phyloP scores from a whole-genome alignment of 257 asterid genomes.

The Sherardia arvensis region DNA sequence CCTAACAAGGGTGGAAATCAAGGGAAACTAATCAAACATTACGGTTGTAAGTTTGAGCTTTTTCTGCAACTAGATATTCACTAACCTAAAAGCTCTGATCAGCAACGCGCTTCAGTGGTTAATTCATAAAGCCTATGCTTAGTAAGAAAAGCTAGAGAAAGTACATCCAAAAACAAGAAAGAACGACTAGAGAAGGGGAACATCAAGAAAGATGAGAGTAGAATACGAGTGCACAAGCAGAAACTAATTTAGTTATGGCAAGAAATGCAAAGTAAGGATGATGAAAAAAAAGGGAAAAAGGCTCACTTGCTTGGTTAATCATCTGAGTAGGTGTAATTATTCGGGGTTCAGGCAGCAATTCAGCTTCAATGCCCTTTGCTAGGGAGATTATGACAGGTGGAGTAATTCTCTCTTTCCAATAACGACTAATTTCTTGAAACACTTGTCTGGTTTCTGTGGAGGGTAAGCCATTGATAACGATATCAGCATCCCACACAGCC shows the following conservation, averaged over 20 bases:
- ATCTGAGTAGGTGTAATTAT: constrained; percentile 84
- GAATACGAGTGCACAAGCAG: background rate
- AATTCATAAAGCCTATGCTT: background rate
- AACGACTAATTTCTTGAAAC: constrained; percentile 63
- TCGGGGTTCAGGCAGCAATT: constrained; percentile 62
- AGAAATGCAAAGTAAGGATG: background rate
- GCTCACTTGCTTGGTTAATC: constrained; percentile 78
- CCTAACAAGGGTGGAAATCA: background rate
- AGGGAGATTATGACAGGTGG: constrained; percentile 60
- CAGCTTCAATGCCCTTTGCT: constrained; percentile 91
- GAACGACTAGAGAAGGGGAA: no score
- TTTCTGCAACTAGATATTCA: constrained; percentile 2
- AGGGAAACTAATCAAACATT: background rate
- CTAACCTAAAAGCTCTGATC: background rate
- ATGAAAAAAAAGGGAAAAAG: background rate
- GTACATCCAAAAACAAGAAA: background rate
- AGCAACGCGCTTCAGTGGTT: background rate
- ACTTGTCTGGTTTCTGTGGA: constrained; percentile 79
- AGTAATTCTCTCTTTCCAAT: constrained; percentile 78
- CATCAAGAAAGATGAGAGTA: background rate
- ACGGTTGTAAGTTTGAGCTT: background rate
- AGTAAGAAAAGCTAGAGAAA: background rate
- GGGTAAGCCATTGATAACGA: constrained; percentile 78
- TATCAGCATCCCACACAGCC: constrained; percentile 94
- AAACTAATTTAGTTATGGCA: background rate